Conservation (phyloP, 108 stramenopile genomes). For the Stephanodiscus triporus region DNA sequence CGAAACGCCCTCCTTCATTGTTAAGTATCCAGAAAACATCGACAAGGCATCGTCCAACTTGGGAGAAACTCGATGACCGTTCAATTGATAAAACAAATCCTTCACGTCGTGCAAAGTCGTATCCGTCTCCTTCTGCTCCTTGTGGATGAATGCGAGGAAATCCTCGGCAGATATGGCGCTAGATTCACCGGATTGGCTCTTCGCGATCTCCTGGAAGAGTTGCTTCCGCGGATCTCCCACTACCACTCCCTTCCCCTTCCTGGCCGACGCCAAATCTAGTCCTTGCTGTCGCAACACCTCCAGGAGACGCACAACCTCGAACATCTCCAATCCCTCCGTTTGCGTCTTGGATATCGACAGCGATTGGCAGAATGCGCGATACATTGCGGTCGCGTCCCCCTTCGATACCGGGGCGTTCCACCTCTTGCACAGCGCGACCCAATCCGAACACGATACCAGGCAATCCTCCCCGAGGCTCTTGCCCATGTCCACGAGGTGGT, state of each 20-base stretch:
- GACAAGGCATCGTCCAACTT: slow-evolving; percentile 30
- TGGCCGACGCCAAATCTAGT: slow-evolving; percentile 2
- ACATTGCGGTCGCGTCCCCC: slow-evolving; percentile 28
- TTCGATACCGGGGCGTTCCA: slow-evolving; percentile 60
- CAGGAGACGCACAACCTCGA: slow-evolving; percentile 22
- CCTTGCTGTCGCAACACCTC: slow-evolving; percentile 26
- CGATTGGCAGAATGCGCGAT: slow-evolving; percentile 29
- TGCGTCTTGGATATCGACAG: slow-evolving; percentile 8
- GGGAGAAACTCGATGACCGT: slow-evolving; percentile 38
- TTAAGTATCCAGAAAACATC: slow-evolving; percentile 2
- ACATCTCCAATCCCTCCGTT: slow-evolving; percentile 32
- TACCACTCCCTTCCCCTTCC: background rate
- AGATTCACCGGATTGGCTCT: slow-evolving; percentile 14
- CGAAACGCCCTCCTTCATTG: slow-evolving; percentile 19
- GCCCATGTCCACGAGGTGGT: slow-evolving; percentile 70
- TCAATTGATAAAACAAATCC: slow-evolving; percentile 58
- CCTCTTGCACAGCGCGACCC: slow-evolving; percentile 57
- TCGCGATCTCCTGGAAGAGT: slow-evolving; percentile 28
- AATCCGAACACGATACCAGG: slow-evolving; percentile 48
- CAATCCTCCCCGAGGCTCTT: slow-evolving; percentile 32
- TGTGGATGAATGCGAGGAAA: slow-evolving; percentile 64
- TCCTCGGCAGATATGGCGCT: slow-evolving; percentile 59
- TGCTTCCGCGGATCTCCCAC: slow-evolving; percentile 30
- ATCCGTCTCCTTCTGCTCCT: slow-evolving; percentile 65
- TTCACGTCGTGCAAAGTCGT: slow-evolving; percentile 58